These are phyloP conservation scores for Penicillium mononematosum DNA, from an alignment of 495 filamentous ascomycete species.

Conservation along the genomic window DNA sequence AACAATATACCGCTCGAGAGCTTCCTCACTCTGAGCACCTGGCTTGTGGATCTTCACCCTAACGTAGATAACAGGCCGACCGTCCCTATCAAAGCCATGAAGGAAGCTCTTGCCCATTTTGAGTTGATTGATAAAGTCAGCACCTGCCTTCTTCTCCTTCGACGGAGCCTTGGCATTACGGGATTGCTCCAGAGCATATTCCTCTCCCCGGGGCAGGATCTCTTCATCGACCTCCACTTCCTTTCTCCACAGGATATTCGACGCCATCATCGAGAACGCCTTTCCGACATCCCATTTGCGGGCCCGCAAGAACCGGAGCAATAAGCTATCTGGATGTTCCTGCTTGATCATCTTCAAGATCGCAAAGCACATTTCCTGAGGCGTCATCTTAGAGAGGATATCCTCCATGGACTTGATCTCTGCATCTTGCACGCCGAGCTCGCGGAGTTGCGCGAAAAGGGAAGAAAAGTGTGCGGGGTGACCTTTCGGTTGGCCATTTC, in stretches of 20 bases:
- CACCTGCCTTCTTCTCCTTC: conserved; percentile 56
- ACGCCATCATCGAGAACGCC: conserved; percentile 83
- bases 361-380: conserved; percentile 28
- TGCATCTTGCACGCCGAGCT: conserved; percentile 22
- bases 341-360: conserved; percentile 32
- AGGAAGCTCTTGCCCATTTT: conserved; percentile 84
- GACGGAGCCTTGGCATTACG: conserved; percentile 46
- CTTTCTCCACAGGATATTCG: conserved; percentile 81
- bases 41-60: conserved; percentile 71
- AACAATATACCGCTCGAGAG: conserved; percentile 78
- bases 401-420: conserved; percentile 27
- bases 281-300: conserved; percentile 89
- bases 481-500: conserved; percentile 23
- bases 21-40: conserved; percentile 76
- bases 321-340: conserved; percentile 72
- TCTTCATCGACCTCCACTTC: conserved; percentile 79
- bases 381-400: conserved; percentile 23
- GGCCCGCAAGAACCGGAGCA: conserved; percentile 80
- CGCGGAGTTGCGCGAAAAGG: conserved; percentile 19
- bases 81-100: conserved; percentile 75
- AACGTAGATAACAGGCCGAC: conserved; percentile 77
- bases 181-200: conserved; percentile 53
- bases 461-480: conserved; percentile 14
- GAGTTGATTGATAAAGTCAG: conserved; percentile 77
- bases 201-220: conserved; percentile 71